Conservation (phyloP, 1,284 basidiomycete species). For the Microbotryomycetes sp. region DNA sequence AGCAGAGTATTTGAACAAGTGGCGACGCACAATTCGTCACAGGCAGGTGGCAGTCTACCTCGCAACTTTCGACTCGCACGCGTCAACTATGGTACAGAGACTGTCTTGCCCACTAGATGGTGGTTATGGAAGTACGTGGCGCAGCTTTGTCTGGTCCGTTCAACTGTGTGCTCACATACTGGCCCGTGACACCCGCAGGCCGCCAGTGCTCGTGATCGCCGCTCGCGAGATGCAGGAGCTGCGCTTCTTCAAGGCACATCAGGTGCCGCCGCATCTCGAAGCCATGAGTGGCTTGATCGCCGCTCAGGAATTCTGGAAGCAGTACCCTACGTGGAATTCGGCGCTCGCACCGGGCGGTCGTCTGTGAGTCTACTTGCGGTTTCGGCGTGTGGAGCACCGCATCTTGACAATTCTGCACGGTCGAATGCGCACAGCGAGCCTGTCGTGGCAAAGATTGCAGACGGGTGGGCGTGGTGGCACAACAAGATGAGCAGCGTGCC, state of each 20-base stretch:
- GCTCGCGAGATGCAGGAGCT: slow-evolving; percentile 18
- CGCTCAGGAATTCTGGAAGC: slow-evolving; percentile 16
- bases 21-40: slow-evolving; percentile 17
- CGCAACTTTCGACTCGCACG: slow-evolving; percentile 22
- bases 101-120: slow-evolving; percentile 18
- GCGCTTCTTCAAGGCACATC: slow-evolving; percentile 29
- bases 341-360: slow-evolving; percentile 15
- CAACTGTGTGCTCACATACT: no score
- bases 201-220: slow-evolving; percentile 30
- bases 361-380: slow-evolving; percentile 3
- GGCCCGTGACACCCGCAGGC: slow-evolving; percentile 3
- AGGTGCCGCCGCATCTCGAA: slow-evolving; percentile 8
- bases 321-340: slow-evolving; percentile 8
- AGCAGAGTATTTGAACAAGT: slow-evolving; percentile 14
- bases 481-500: slow-evolving; percentile 18
- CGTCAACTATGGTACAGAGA: slow-evolving; percentile 25
- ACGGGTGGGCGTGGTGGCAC: slow-evolving; percentile 20
- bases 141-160: no score
- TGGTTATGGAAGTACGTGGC: slow-evolving; percentile 29
- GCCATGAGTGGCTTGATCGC: slow-evolving; percentile 7
- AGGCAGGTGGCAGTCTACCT: slow-evolving; percentile 16
- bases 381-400: not conserved
- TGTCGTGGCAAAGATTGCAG: not conserved
- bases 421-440: slow-evolving; percentile 3
- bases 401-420: not conserved